Evolutionary conservation across 345 rosid species (phyloP).

Genomic region (Eucalyptus coolabah): DNA sequence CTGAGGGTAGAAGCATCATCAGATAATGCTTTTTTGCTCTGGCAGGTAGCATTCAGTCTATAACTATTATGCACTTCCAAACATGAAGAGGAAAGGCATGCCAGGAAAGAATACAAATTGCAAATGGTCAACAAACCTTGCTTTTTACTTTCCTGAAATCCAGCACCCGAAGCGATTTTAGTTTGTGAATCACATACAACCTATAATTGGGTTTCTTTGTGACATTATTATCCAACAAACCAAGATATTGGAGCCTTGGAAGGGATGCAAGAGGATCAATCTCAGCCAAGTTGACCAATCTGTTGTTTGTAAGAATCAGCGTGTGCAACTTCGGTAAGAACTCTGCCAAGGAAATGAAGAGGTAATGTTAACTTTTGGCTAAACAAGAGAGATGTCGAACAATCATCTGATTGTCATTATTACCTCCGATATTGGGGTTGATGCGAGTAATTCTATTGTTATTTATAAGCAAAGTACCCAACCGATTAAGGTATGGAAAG

Average conservation of each 20-base stretch:
- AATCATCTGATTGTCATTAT: not conserved
- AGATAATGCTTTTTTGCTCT: not conserved
- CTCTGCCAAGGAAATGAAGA: slow-evolving; percentile 27
- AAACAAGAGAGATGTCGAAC: not conserved
- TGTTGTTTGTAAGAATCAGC: slow-evolving; percentile 83
- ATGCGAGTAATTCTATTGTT: slow-evolving; percentile 94
- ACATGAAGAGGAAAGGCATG: not conserved
- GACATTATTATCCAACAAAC: slow-evolving; percentile 84
- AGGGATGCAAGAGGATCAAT: slow-evolving; percentile 91
- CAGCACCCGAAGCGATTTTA: slow-evolving; percentile 77
- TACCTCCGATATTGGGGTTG: slow-evolving; percentile 86
- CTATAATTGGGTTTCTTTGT: slow-evolving; percentile 91
- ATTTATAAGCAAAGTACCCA: slow-evolving; percentile 83
- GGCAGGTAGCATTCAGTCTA: not conserved
- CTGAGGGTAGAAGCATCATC: not conserved
- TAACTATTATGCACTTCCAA: not conserved
- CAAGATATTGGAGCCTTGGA: slow-evolving; percentile 79
- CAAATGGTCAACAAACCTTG: slow-evolving; percentile 47
- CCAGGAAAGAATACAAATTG: not conserved
- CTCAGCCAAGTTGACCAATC: slow-evolving; percentile 97
- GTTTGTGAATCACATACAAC: slow-evolving; percentile 80
- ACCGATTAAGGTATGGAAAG: slow-evolving; percentile 74
- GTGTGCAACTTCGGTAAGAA: slow-evolving; percentile 85
- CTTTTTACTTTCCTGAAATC: slow-evolving; percentile 91
- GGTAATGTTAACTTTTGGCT: not conserved